Conservation (phyloP, 306 rosid genomes). For the Phaseolus lunatus region DNA sequence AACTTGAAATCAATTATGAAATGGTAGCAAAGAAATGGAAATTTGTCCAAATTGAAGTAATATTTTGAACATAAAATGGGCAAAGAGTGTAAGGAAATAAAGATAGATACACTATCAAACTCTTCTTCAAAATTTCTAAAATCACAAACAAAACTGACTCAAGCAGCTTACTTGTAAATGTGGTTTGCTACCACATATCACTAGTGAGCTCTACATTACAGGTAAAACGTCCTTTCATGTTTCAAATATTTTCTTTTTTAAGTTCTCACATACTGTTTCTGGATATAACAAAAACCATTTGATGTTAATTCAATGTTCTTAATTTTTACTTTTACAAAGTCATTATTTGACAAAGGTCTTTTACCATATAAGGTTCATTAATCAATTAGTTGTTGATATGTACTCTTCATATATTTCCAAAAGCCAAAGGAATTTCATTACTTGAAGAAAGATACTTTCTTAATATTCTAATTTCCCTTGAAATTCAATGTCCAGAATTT, state of each 20-base stretch:
- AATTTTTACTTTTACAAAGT: neutral
- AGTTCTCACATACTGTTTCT: neutral
- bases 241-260: neutral
- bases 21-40: constrained; percentile 6
- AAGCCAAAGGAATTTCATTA: neutral
- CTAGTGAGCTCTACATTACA: neutral
- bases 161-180: neutral
- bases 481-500: too few species aligned
- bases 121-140: neutral
- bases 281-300: neutral
- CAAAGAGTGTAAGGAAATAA: neutral
- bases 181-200: neutral
- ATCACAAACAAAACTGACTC: neutral
- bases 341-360: constrained; percentile 16
- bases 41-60: neutral
- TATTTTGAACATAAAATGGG: neutral
- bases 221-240: neutral
- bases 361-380: neutral
- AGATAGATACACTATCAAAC: neutral
- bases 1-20: neutral
- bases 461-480: neutral
- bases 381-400: constrained; percentile 12
- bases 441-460: neutral
- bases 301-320: neutral
- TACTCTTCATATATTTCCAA: neutral